phyloP scores from a whole-genome alignment of 2,329 filamentous ascomycete species.

The Blastomyces silverae region DNA sequence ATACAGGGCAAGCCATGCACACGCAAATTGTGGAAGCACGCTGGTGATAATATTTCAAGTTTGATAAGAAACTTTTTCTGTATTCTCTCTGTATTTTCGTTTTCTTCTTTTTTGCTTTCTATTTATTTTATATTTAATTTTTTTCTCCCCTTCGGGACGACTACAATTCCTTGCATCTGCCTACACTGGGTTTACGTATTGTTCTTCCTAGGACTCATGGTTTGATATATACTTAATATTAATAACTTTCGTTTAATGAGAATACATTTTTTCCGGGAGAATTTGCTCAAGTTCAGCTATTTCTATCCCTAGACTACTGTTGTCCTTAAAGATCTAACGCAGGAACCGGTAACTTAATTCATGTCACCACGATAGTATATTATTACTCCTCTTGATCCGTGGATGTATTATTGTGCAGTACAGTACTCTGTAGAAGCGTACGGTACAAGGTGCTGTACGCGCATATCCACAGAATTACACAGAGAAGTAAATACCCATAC shows the following conservation, averaged over 20 bases:
- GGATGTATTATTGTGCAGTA: too few species aligned
- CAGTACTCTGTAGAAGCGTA: not conserved
- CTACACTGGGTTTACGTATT: not conserved
- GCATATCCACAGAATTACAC: not conserved
- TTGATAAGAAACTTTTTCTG: not conserved
- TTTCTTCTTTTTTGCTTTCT: not conserved
- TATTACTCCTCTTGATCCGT: not conserved
- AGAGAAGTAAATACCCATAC: not conserved
- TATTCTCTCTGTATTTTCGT: not conserved
- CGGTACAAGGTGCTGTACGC: not conserved
- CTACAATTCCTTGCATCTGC: not conserved
- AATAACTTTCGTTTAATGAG: not conserved
- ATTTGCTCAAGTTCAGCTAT: not conserved
- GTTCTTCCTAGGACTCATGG: not conserved
- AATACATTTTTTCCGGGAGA: not conserved
- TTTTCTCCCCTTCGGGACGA: too few species aligned
- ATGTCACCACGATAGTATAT: not conserved
- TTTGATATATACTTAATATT: not conserved
- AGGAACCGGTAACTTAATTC: not conserved
- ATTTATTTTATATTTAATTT: too few species aligned
- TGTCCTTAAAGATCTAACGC: not conserved
- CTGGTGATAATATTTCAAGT: not conserved
- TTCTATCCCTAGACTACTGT: not conserved
- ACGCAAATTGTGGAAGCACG: not conserved
- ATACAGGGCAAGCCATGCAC: not conserved